Percentiles rank a stretch among this genome's conserved stretches.
Evolutionary conservation across 208 protist species (phyloP).

Genomic region (Trypanosoma boissoni): DNA sequence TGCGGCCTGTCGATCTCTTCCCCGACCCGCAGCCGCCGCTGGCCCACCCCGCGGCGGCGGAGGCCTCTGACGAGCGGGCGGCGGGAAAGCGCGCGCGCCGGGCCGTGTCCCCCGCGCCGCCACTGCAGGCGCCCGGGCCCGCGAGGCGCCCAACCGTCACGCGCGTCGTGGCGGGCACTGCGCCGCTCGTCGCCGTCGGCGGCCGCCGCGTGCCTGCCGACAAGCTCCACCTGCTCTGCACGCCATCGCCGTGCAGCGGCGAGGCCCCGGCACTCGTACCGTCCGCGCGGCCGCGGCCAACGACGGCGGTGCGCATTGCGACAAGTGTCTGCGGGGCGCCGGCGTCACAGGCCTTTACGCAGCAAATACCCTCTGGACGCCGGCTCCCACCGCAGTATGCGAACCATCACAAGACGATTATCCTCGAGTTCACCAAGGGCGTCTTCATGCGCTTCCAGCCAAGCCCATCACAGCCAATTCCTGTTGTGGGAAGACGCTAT

Average conservation of each 20-base stretch:
- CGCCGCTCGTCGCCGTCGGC: constrained; percentile 62
- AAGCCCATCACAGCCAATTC: constrained; percentile 9
- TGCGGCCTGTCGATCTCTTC: background rate
- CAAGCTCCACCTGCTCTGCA: constrained; percentile 62
- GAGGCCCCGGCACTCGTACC: constrained; percentile 30
- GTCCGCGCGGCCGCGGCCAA: constrained; percentile 43
- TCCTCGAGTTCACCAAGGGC: constrained; percentile 47
- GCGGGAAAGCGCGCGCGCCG: background rate
- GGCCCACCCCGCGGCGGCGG: background rate
- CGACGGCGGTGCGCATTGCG: constrained; percentile 11
- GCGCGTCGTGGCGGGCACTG: constrained; percentile 35
- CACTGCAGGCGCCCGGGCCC: background rate
- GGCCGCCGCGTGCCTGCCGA: constrained; percentile 76
- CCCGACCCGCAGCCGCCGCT: too few species aligned
- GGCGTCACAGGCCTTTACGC: background rate
- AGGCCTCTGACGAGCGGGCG: background rate
- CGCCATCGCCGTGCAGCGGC: constrained; percentile 7
- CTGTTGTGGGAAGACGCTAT: constrained; percentile 38
- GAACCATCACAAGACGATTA: constrained; percentile 25
- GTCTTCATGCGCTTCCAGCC: constrained; percentile 44
- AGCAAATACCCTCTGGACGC: background rate
- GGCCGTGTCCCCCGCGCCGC: background rate
- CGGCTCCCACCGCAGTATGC: background rate
- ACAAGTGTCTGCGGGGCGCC: background rate
- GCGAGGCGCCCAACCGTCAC: constrained; percentile 19